These are phyloP conservation scores for Penicillium nucicola DNA, from an alignment of 495 filamentous ascomycete species.

Conservation along the genomic window DNA sequence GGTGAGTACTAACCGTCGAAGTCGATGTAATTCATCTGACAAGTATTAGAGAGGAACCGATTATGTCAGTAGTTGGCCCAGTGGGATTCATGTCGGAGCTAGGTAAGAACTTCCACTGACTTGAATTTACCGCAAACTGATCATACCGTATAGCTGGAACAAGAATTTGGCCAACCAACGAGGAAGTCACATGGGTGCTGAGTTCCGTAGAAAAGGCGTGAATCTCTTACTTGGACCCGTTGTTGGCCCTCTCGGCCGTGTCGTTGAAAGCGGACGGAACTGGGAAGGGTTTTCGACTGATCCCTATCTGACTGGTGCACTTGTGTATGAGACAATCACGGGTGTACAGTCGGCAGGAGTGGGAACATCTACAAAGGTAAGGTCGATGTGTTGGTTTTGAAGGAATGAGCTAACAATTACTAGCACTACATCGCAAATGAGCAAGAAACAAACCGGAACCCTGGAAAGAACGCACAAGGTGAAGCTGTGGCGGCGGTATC, in stretches of 20 bases:
- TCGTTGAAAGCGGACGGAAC: slow-evolving; percentile 76
- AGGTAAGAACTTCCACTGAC: slow-evolving; percentile 9
- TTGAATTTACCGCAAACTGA: background rate
- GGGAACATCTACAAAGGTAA: slow-evolving; percentile 68
- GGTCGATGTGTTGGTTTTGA: no score
- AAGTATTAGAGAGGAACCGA: slow-evolving; percentile 45
- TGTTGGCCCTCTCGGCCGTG: slow-evolving; percentile 69
- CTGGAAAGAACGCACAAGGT: slow-evolving; percentile 10
- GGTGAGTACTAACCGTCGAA: slow-evolving; percentile 5
- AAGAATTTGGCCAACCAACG: slow-evolving; percentile 45
- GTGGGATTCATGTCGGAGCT: slow-evolving; percentile 54
- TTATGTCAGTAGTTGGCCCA: slow-evolving; percentile 55
- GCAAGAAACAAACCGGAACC: slow-evolving; percentile 71
- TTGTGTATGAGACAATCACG: slow-evolving; percentile 55
- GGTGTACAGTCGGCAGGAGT: slow-evolving; percentile 70
- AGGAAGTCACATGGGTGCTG: slow-evolving; percentile 51
- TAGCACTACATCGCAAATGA: slow-evolving; percentile 76
- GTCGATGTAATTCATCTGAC: background rate
- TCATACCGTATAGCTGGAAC: slow-evolving; percentile 51
- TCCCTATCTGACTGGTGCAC: slow-evolving; percentile 63
- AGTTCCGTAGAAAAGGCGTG: slow-evolving; percentile 55
- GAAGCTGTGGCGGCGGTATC: slow-evolving; percentile 48
- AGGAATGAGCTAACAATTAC: slow-evolving; percentile 56
- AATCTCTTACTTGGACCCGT: slow-evolving; percentile 60
- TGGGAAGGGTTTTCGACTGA: slow-evolving; percentile 82